Conservation (phyloP, 306 rosid species). For the Cercis canadensis region DNA sequence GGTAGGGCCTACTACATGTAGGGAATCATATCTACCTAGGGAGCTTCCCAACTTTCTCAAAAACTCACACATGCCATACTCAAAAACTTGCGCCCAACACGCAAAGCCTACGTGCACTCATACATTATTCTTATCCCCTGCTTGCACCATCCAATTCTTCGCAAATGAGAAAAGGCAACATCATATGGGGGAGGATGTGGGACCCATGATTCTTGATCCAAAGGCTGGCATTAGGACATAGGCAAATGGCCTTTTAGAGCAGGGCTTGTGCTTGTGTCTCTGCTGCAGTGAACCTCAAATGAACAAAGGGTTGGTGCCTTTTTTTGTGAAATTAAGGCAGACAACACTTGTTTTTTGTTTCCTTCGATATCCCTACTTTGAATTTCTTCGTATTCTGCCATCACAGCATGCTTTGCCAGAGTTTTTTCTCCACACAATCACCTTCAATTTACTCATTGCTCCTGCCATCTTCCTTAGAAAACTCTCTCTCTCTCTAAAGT, state of each 20-base stretch:
- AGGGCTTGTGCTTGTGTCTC: conserved; percentile 41
- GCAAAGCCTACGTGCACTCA: conserved; percentile 84
- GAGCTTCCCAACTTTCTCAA: conserved; percentile 42
- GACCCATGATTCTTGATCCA: conserved; percentile 47
- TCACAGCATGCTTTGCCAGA: conserved; percentile 47
- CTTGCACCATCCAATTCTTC: conserved; percentile 41
- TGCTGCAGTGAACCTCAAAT: conserved; percentile 45
- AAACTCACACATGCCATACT: conserved; percentile 49
- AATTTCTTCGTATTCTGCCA: conserved; percentile 46
- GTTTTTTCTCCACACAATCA: conserved; percentile 26
- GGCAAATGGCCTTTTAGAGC: conserved; percentile 15
- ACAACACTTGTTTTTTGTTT: conserved; percentile 49
- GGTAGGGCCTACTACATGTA: conserved; percentile 47
- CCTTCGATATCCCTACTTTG: conserved; percentile 49
- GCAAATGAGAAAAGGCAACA: not conserved
- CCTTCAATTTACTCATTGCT: conserved; percentile 47
- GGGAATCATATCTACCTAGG: conserved; percentile 72
- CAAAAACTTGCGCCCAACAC: conserved; percentile 71
- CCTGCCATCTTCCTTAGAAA: conserved; percentile 37
- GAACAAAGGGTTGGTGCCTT: conserved; percentile 45
- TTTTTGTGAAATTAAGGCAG: conserved; percentile 59
- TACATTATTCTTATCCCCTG: conserved; percentile 54
- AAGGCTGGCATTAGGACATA: conserved; percentile 28
- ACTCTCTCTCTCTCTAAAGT: conserved; percentile 15
- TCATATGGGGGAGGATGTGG: conserved; percentile 11